Evolutionary conservation across 345 rosid genomes (phyloP).

Genomic region (Salix viminalis): DNA sequence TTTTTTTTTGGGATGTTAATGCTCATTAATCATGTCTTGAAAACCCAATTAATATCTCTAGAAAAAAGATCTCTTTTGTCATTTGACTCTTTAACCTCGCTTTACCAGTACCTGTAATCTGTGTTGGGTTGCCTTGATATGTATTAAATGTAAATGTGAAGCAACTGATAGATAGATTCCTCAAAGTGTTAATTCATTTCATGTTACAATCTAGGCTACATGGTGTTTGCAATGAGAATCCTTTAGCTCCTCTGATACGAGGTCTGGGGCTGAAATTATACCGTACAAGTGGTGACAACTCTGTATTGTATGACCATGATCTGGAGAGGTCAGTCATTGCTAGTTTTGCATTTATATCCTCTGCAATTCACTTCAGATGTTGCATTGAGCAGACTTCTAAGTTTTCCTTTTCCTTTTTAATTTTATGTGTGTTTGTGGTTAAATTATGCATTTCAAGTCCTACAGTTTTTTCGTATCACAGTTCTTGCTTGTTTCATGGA

Average conservation of each 20-base stretch:
- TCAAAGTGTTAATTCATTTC: neutral
- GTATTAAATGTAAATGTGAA: neutral
- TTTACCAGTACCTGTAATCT: neutral
- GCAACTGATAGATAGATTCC: neutral
- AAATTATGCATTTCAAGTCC: neutral
- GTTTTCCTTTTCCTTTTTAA: neutral
- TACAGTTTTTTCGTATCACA: neutral
- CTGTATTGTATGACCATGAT: conserved; percentile 89
- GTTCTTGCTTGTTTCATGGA: too few relatives aligned
- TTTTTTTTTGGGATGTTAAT: neutral
- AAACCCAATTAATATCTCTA: neutral
- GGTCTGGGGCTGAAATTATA: conserved; percentile 67
- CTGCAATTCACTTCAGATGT: neutral
- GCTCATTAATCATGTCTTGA: neutral
- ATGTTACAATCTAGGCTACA: conserved; percentile 55
- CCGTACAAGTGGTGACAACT: conserved; percentile 87
- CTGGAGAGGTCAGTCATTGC: conserved; percentile 62
- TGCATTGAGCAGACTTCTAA: neutral
- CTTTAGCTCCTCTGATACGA: conserved; percentile 78
- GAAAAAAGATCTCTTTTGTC: neutral
- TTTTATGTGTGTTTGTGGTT: neutral
- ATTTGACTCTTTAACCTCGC: neutral
- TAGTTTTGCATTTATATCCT: conserved; percentile 1
- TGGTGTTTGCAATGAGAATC: conserved; percentile 89
- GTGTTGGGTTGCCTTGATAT: neutral